These are phyloP conservation scores for Actinomortierella wolfii DNA, from an alignment of 371 early-diverging fungal species.

Conservation along the genomic window DNA sequence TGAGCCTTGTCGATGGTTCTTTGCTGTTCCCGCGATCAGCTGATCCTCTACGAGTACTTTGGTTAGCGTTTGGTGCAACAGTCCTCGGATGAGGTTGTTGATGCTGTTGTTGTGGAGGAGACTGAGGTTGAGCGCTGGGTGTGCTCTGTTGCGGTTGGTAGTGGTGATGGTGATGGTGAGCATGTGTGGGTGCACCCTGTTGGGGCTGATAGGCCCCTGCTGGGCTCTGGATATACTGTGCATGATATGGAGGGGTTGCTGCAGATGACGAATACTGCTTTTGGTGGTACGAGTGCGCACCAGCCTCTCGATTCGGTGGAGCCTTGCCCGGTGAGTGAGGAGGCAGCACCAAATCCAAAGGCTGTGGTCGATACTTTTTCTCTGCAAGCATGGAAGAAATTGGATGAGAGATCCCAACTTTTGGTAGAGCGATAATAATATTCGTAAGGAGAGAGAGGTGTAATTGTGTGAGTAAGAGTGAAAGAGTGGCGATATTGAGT, in stretches of 20 bases:
- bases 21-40: slow-evolving; percentile 28
- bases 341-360: slow-evolving; percentile 18
- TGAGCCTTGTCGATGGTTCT: slow-evolving; percentile 13
- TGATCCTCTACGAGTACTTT: slow-evolving; percentile 16
- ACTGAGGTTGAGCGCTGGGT: not conserved
- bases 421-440: too few relatives aligned
- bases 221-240: too few relatives aligned
- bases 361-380: slow-evolving; percentile 18
- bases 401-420: too few relatives aligned
- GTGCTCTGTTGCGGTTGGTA: slow-evolving; percentile 4
- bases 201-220: not conserved
- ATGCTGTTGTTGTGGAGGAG: slow-evolving; percentile 3
- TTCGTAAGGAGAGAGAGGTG: too few relatives aligned
- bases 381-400: slow-evolving; percentile 20
- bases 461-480: too few relatives aligned
- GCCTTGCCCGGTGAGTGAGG: slow-evolving; percentile 11
- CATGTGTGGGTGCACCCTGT: not conserved
- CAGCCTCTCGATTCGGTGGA: too few relatives aligned
- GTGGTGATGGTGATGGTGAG: slow-evolving; percentile 12
- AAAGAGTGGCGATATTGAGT: not conserved
- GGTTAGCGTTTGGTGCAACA: slow-evolving; percentile 3
- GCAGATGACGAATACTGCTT: too few relatives aligned
- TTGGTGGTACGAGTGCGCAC: too few relatives aligned
- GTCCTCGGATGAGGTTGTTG: not conserved
- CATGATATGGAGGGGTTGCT: too few relatives aligned